Evolutionary conservation across 2,329 filamentous ascomycete genomes (phyloP), one percentile per base, ranked within the genome.

Genomic region (Pseudogymnoascus destructans): DNA sequence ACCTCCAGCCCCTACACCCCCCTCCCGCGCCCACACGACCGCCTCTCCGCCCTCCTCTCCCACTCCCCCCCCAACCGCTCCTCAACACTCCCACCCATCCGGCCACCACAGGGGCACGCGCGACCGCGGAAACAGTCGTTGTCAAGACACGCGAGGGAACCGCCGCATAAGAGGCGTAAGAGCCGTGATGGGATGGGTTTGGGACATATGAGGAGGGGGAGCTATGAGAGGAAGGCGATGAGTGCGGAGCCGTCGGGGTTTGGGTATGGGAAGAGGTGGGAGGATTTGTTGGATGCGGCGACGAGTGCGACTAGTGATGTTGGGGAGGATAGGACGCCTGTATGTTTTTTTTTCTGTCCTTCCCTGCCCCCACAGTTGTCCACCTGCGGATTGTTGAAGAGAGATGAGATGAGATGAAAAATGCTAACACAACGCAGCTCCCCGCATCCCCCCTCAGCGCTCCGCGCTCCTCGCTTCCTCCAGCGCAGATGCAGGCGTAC

Each of bases 231-330:
- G 62, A 95, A 95, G 73, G 88, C 89, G 59, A 80, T 87, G 64
- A 95, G 89, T 13, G 88, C 88, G 40, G 92, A 96, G 71, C 90
- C 91, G 21, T 81, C 85, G 59, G 83, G 64, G 60, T 81, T 79
- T 66, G 75, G 79, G 55, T 82, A 87, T 72, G 90, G 89, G 63
- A 95, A 93, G 74, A 80, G 92, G 66, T 97, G 92, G 93, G 89
- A 95, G 72, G 92, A 97, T 71, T 78, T 97, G 61, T 95, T 97
- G 63, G 91, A 96, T 72, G 92, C 92, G 57, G 92, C 88, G 58
- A 90, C 92, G 30, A 95, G 89, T 61, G 90, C 91, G 25, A 95
- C 89, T 2, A 91, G 95, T 73, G 92, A 86, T 66, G 80, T 93
- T 68, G 89, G 95, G 70, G 90, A 91, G 68, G 91, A 95, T 71